A percentile compares a stretch with the other conserved stretches of the same genome.
Conservation (phyloP, 768 basidiomycete species). For the Steccherinum ochraceum region DNA sequence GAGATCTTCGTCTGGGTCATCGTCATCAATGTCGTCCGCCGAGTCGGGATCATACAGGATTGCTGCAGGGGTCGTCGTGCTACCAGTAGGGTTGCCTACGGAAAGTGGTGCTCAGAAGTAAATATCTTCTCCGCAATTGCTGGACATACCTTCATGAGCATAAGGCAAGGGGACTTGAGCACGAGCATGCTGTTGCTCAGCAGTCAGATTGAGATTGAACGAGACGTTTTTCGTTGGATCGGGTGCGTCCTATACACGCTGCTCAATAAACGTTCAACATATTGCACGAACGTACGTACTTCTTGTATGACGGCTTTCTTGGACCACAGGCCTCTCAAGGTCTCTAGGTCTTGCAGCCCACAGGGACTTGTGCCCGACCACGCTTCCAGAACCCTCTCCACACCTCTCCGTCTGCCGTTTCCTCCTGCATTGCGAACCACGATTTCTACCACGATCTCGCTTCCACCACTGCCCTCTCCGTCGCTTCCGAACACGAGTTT, state of each 20-base stretch:
- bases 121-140: background rate
- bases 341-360: conserved; percentile 43
- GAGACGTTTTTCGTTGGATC: conserved; percentile 68
- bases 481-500: conserved; percentile 50
- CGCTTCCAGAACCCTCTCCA: conserved; percentile 59
- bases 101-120: background rate
- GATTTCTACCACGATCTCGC: conserved; percentile 59
- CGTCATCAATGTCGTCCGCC: conserved; percentile 91
- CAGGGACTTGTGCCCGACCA: conserved; percentile 45
- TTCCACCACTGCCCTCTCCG: conserved; percentile 43
- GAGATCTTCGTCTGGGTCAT: conserved; percentile 78
- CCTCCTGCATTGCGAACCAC: conserved; percentile 38
- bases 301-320: conserved; percentile 22
- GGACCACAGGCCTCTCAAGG: conserved; percentile 42
- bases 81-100: conserved; percentile 29
- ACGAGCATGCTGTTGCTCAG: conserved; percentile 72
- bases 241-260: conserved; percentile 23
- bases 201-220: conserved; percentile 84
- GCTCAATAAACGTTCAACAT: background rate
- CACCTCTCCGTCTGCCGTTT: conserved; percentile 40
- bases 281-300: conserved; percentile 9
- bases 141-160: conserved; percentile 64
- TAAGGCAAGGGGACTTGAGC: conserved; percentile 87
- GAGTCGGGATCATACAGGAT: conserved; percentile 92
- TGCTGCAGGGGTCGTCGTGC: conserved; percentile 26